Evolutionary conservation across 768 basidiomycete species (phyloP), one percentile per base, ranked within the genome.

Genomic region (Leucosporidium creatinivorum): DNA sequence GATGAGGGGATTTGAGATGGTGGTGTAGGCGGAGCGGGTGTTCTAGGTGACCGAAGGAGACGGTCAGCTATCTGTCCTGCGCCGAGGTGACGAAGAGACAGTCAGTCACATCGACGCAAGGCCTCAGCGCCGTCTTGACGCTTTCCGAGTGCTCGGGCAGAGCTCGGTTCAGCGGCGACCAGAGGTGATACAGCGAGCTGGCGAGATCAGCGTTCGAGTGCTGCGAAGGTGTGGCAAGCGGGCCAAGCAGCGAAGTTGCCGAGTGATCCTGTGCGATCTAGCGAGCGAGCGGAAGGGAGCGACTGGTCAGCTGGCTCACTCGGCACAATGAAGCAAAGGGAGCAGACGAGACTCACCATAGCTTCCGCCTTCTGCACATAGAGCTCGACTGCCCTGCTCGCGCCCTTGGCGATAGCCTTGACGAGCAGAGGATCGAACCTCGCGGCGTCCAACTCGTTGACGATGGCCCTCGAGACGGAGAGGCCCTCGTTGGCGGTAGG

Each of bases 371-470:
- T 83, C 9, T 82, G 80, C 26, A 85, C 74, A 72, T 91, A 81
- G 68, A 80, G 82, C n/a, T 92, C 90, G 57, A 98, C 75, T 63
- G 86, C 85, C 3, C 83, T 80, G 15, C 82, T 82, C 0, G 84
- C 85, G 75, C 85, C 87, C 77, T 86, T 87, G 19, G 93, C 90
- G 12, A 96, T 86, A 9, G 86, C 82, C 66, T 83, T 84, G 17
- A 91, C 85, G 19, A 99, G 80, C 48, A 98, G 77, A 0, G 94
- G 94, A 78, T 99, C 96, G 76, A 94, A 96, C 69, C 87, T 83
- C 19, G 91, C 91, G 3, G 91, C 85, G 77, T 97, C 93, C 7
- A 99, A 84, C 75, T 98, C 96, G 77, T 98, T 98, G 31, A 85
- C 85, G 26, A 93, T 81, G 1, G 84, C 82, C 15, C 96, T 83